Evolutionary conservation across 352 stramenopile species (phyloP), one percentile per base, ranked within the genome.

Genomic region (Detonula confervacea): DNA sequence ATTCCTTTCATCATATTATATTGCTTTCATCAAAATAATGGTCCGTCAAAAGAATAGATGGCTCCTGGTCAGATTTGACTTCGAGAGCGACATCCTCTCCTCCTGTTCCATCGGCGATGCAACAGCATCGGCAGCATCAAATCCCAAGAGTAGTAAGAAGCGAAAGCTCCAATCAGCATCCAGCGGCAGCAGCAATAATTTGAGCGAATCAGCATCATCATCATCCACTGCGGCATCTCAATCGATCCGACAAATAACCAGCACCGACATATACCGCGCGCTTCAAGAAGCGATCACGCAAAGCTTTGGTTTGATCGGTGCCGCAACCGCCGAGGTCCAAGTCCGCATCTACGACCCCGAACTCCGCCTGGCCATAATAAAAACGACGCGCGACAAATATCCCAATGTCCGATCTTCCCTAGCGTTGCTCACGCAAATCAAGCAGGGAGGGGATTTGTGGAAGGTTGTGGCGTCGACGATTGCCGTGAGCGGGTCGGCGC

Each of bases 31-130:
- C 16, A 46, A 46, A 51, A 67, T 65, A 24, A 89, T 91, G 85
- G 85, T 91, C 24, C 75, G 85, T 37, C 80, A 88, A 64, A 91
- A 91, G 71, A 84, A 74, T 65, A 61, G 85, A 66, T 89, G 77
- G 80, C 44, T 91, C 20, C 62, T 91, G 39, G 82, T 91, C 24
- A 62, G 75, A 54, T 73, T 91, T 9, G 85, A 91, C 29, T 84
- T 84, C 47, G 62, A 77, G 65, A 22, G 61, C 22, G 25, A 81
- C 22, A 39, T 79, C 39, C 20, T 64, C 0, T 63, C 55, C 24
- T 61, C 39, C 54, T 76, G 54, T 46, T 33, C 30, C 5, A 33
- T 46, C 16, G 47, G 24, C 16, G 46, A 74, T 29, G n/a, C n/a
- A n/a, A n/a, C n/a, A n/a, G 12, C 27, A 22, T 52, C 51, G 1